These are phyloP conservation scores for Blastobotrys arbuscula DNA, from an alignment of 1,139 yeast genomes.

Conservation along the genomic window DNA sequence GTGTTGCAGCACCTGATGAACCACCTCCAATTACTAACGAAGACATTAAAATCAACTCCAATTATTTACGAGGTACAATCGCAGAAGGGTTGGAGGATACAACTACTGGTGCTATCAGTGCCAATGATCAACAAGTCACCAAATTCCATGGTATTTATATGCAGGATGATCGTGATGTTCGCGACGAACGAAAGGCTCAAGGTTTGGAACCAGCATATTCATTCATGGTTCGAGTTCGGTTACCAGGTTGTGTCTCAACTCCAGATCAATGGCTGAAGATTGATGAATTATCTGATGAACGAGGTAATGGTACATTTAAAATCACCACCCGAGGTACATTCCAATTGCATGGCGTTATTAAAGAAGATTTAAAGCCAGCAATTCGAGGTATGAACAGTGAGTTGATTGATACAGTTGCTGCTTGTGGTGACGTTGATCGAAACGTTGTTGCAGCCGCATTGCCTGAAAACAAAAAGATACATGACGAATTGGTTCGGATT, in stretches of 20 bases:
- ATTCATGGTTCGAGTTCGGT: slow-evolving; percentile 93
- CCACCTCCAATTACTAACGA: slow-evolving; percentile 95
- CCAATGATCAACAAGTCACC: slow-evolving; percentile 91
- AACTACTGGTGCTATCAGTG: slow-evolving; percentile 86
- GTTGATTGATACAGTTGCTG: slow-evolving; percentile 90
- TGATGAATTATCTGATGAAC: slow-evolving; percentile 72
- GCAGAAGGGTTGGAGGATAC: slow-evolving; percentile 78
- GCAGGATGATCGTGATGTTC: slow-evolving; percentile 97
- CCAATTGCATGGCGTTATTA: slow-evolving; percentile 93
- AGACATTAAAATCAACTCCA: slow-evolving; percentile 84
- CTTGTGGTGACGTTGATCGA: slow-evolving; percentile 98
- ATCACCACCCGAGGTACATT: slow-evolving; percentile 95
- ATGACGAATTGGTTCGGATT: slow-evolving; percentile 60
- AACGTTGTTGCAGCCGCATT: slow-evolving; percentile 89
- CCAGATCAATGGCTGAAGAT: slow-evolving; percentile 85
- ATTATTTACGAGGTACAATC: slow-evolving; percentile 89
- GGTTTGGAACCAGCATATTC: slow-evolving; percentile 94
- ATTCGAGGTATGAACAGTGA: slow-evolving; percentile 90
- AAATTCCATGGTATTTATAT: slow-evolving; percentile 97
- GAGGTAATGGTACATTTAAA: slow-evolving; percentile 92
- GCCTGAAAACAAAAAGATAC: slow-evolving; percentile 79
- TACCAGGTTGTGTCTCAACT: slow-evolving; percentile 89
- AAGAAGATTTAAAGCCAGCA: slow-evolving; percentile 82
- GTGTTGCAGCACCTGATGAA: slow-evolving; percentile 80
- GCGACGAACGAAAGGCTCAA: slow-evolving; percentile 86